These are phyloP conservation scores for Zygnema circumcarinatum DNA, from an alignment of 139 green algal genomes.

Conservation along the genomic window DNA sequence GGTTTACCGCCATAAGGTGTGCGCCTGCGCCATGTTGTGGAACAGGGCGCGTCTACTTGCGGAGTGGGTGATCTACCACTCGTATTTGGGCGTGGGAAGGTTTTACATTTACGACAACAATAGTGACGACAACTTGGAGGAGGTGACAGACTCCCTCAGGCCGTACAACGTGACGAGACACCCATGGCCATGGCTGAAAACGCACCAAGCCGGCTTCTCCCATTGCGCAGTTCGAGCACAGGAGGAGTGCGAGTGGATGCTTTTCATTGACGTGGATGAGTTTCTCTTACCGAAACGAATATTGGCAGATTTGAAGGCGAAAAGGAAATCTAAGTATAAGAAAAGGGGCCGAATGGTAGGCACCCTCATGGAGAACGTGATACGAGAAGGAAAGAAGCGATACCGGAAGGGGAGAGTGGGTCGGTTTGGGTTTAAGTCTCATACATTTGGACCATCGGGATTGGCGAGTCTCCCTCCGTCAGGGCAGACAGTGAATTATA, in stretches of 20 bases:
- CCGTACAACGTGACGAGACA: slow-evolving; percentile 20
- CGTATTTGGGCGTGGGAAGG: slow-evolving; percentile 13
- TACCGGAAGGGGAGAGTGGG: neutral
- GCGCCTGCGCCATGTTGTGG: slow-evolving; percentile 38
- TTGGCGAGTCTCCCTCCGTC: neutral
- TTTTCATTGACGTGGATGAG: slow-evolving; percentile 38
- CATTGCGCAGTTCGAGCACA: slow-evolving; percentile 29
- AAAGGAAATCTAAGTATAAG: too few species aligned
- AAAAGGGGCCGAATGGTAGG: too few species aligned
- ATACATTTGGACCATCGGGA: slow-evolving; percentile 38
- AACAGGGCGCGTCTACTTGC: slow-evolving; percentile 18
- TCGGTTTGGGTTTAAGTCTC: slow-evolving; percentile 13
- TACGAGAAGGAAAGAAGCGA: too few species aligned
- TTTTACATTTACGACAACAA: slow-evolving; percentile 54
- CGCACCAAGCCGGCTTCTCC: slow-evolving; percentile 39
- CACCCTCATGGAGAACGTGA: too few species aligned
- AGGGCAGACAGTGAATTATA: slow-evolving; percentile 21
- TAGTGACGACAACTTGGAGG: slow-evolving; percentile 36
- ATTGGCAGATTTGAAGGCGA: too few species aligned
- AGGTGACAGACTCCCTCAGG: neutral
- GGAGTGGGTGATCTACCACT: slow-evolving; percentile 52
- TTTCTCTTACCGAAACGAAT: slow-evolving; percentile 18
- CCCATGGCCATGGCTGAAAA: slow-evolving; percentile 41
- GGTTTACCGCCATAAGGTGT: slow-evolving; percentile 44
- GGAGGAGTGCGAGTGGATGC: slow-evolving; percentile 36